A percentile compares a stretch with the other conserved stretches of the same genome.
Evolutionary conservation across 2,329 filamentous ascomycete genomes (phyloP).

Genomic region (Chaetomiaceae sp.): DNA sequence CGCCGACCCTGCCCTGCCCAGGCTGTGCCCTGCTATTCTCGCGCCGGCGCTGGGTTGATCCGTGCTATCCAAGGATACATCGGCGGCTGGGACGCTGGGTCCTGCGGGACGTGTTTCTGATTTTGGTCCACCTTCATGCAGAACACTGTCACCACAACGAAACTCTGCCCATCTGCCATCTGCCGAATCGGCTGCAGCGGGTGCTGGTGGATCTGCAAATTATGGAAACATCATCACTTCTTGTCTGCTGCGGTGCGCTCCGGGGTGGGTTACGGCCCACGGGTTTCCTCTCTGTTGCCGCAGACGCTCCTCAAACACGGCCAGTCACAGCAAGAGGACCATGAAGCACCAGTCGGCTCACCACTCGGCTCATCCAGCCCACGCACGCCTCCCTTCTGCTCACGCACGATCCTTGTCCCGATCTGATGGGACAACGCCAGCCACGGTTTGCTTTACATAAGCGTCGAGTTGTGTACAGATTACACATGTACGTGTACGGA

Average conservation of each 20-base stretch:
- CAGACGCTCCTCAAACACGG: constrained; percentile 29
- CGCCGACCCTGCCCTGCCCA: no score
- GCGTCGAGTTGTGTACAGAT: no score
- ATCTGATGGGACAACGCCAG: background rate
- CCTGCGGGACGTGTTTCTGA: constrained; percentile 3
- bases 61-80: background rate
- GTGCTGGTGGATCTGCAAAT: no score
- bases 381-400: background rate
- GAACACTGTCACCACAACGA: background rate
- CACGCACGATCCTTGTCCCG: background rate
- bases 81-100: background rate
- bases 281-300: constrained; percentile 18
- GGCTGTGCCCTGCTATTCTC: background rate
- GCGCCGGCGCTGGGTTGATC: background rate
- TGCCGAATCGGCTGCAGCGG: background rate
- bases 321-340: background rate
- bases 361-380: background rate
- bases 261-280: no score
- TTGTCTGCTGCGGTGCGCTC: background rate
- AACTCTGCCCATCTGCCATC: background rate
- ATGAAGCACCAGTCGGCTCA: background rate
- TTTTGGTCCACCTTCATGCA: constrained; percentile 15
- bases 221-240: background rate
- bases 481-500: background rate
- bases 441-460: no score